Evolutionary conservation across 2,329 filamentous ascomycete genomes (phyloP).

Genomic region (Curvularia lunata): DNA sequence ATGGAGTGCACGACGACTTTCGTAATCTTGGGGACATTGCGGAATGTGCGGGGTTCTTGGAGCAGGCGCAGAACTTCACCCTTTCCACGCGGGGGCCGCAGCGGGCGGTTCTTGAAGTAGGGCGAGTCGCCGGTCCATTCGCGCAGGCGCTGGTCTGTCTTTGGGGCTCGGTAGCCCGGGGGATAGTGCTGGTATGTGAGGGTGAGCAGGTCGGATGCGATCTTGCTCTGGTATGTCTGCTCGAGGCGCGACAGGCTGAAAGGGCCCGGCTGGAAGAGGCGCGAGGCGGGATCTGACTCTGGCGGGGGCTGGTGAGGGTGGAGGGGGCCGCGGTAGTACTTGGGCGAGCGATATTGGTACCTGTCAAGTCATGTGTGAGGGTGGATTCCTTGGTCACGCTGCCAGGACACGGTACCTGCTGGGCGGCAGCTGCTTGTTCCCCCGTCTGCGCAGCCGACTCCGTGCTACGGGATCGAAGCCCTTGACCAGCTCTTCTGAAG

Average conservation of each 20-base stretch:
- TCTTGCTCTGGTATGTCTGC: conserved; percentile 87
- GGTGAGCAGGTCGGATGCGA: conserved; percentile 86
- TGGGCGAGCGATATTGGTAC: conserved; percentile 93
- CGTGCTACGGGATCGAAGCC: conserved; percentile 58
- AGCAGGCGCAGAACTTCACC: conserved; percentile 72
- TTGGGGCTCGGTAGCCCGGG: conserved; percentile 71
- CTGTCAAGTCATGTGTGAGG: conserved; percentile 59
- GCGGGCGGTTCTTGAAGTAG: conserved; percentile 90
- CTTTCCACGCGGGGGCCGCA: conserved; percentile 82
- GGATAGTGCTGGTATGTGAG: conserved; percentile 86
- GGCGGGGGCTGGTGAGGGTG: conserved; percentile 92
- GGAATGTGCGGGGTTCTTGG: conserved; percentile 72
- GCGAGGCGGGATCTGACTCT: conserved; percentile 83
- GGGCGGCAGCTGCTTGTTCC: conserved; percentile 55
- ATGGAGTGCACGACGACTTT: conserved; percentile 81
- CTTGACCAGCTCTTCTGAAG: conserved; percentile 52
- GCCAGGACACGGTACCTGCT: conserved; percentile 56
- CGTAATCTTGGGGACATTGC: conserved; percentile 82
- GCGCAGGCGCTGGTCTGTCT: conserved; percentile 71
- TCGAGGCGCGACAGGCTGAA: conserved; percentile 86
- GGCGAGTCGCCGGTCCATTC: conserved; percentile 89
- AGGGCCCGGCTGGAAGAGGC: conserved; percentile 87
- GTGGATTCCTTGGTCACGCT: background rate
- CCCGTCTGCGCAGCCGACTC: conserved; percentile 51
- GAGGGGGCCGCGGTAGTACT: conserved; percentile 91